Evolutionary conservation across 2,329 filamentous ascomycete species (phyloP), one percentile per base, ranked within the genome.

Genomic region (Epicoccum sorghinum): DNA sequence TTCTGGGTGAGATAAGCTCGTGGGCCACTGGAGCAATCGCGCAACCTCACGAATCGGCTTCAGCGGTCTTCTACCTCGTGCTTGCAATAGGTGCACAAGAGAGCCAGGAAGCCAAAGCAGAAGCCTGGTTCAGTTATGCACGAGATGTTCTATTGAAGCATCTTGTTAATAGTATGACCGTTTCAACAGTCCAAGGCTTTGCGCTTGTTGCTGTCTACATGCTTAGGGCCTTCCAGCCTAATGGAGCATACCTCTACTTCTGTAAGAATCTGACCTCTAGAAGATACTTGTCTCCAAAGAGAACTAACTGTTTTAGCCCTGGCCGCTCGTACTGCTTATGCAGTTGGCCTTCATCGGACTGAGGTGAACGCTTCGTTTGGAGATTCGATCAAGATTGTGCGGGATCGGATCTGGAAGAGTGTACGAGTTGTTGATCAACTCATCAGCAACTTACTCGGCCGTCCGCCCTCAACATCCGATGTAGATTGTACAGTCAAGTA

Each of bases 381-480:
- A 27, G 62, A 65, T 1, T 65, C 74, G 2, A 76, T 78, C 39
- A 71, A 74, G 45, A 61, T 70, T 25, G 73, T 77, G 4, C 69
- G 80, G 50, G 79, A 82, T 57, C 75, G 79, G 3, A 78, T 82
- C 18, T 83, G 80, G 80, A 82, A 80, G 62, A 82, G 79, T 58
- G 67, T 83, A 4, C 76, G 80, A 2, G 78, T 82, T 47, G 75
- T 82, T 44, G 81, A 83, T 52, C 69, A 82, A 47, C 80, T 81
- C 33, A 78, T 83, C 55, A 82, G 80, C 58, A 80, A 77, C 23
- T 75, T 79, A 1, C 65, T 83, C 7, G 81, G 81, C 6, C 75
- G 81, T n/a, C 81, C 81, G 9, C 80, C 81, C 5, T 80, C 80
- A 3, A 82, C 79, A 1, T 81, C 80, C 0, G 80, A 83, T 51